Evolutionary conservation across 441 rosid species (phyloP).

Genomic region (Pelargonium citronellum): DNA sequence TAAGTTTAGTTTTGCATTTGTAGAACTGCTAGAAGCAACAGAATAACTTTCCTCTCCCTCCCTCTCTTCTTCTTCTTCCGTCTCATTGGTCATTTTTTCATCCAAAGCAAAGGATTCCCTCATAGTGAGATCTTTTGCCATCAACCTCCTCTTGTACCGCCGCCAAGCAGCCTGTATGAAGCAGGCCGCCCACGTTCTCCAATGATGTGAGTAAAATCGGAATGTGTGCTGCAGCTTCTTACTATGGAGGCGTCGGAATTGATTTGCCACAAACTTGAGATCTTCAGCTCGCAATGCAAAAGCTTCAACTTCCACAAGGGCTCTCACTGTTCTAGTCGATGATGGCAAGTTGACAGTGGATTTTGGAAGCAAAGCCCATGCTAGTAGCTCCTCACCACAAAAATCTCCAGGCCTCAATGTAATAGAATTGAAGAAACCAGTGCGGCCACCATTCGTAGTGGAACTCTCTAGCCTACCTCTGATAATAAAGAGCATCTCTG

Average conservation of each 20-base stretch:
- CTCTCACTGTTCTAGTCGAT: slow-evolving; percentile 81
- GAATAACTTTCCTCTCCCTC: slow-evolving; percentile 17
- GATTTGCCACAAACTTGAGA: slow-evolving; percentile 84
- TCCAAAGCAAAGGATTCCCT: slow-evolving; percentile 39
- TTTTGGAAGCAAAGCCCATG: slow-evolving; percentile 87
- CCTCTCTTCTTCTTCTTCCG: slow-evolving; percentile 12
- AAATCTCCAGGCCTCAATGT: slow-evolving; percentile 74
- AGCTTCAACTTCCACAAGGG: slow-evolving; percentile 78
- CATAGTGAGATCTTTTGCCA: slow-evolving; percentile 37
- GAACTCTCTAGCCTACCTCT: slow-evolving; percentile 86
- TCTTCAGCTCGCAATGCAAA: slow-evolving; percentile 88
- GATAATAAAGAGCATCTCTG: slow-evolving; percentile 80
- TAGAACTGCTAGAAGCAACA: slow-evolving; percentile 27
- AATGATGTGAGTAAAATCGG: slow-evolving; percentile 81
- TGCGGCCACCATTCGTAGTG: slow-evolving; percentile 87
- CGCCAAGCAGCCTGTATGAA: slow-evolving; percentile 92
- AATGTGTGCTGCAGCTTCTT: slow-evolving; percentile 86
- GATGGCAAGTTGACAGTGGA: slow-evolving; percentile 71
- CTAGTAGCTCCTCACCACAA: slow-evolving; percentile 86
- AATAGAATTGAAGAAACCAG: slow-evolving; percentile 82
- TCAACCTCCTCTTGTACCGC: slow-evolving; percentile 57
- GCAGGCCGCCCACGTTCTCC: slow-evolving; percentile 98
- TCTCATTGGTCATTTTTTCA: slow-evolving; percentile 27
- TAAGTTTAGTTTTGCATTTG: slow-evolving; percentile 53
- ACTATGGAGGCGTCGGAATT: slow-evolving; percentile 85